Percentiles rank a stretch among this genome's conserved stretches.
Evolutionary conservation across 1,284 basidiomycete species (phyloP).

Genomic region (Cutaneotrichosporon sp.): DNA sequence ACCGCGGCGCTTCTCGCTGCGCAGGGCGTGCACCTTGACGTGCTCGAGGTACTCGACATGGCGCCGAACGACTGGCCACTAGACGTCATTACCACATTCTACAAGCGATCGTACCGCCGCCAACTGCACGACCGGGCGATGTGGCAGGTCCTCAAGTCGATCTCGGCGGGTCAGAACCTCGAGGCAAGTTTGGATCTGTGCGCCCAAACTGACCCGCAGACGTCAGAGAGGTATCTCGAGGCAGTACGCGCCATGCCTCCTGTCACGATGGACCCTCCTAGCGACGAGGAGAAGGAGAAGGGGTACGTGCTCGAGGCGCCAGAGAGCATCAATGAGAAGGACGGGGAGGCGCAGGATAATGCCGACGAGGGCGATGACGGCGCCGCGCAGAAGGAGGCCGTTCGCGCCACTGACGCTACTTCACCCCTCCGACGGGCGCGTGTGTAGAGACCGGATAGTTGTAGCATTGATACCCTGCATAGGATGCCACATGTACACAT

Average conservation of each 20-base stretch:
- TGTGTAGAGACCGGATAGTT: background rate
- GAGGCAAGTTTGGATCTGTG: slow-evolving; percentile 15
- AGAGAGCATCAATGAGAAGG: background rate
- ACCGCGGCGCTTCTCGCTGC: slow-evolving; percentile 67
- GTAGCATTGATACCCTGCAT: slow-evolving; percentile 6
- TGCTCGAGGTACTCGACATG: slow-evolving; percentile 64
- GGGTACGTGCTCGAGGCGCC: background rate
- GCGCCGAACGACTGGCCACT: slow-evolving; percentile 73
- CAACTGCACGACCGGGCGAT: slow-evolving; percentile 57
- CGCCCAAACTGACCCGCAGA: slow-evolving; percentile 12
- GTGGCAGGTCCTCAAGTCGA: slow-evolving; percentile 43
- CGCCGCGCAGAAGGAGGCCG: background rate
- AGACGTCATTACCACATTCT: slow-evolving; percentile 64
- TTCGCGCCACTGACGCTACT: no score
- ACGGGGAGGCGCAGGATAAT: background rate
- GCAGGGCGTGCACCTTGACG: slow-evolving; percentile 71
- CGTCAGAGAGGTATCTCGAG: slow-evolving; percentile 36
- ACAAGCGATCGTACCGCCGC: slow-evolving; percentile 68
- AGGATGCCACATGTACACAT: background rate
- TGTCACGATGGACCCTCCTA: slow-evolving; percentile 9
- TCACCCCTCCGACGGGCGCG: background rate
- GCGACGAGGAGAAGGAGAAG: slow-evolving; percentile 1
- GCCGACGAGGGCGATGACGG: background rate
- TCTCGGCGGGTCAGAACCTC: slow-evolving; percentile 45
- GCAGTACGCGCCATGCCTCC: slow-evolving; percentile 29